Evolutionary conservation across 78 protist genomes (phyloP).

Genomic region (Guillardia theta): DNA sequence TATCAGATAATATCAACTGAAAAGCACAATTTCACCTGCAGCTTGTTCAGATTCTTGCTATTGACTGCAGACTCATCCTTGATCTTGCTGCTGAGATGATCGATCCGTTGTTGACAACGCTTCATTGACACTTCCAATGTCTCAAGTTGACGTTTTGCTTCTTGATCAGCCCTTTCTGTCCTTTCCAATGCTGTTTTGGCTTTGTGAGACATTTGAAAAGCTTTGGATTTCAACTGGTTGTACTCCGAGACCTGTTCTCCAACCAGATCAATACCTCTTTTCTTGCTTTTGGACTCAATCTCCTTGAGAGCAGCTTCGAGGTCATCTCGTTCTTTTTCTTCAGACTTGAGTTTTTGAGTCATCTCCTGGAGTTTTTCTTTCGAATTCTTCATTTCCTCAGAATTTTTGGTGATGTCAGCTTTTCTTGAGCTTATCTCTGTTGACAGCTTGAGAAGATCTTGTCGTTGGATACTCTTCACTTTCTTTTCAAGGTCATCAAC

Average conservation of each 20-base stretch:
- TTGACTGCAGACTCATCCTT: neutral
- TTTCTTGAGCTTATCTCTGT: neutral
- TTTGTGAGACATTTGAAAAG: neutral
- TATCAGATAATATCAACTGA: neutral
- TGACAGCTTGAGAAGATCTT: neutral
- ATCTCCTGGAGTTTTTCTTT: neutral
- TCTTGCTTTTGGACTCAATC: neutral
- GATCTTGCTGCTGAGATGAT: neutral
- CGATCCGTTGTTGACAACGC: neutral
- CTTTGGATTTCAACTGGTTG: neutral
- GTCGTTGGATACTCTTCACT: neutral
- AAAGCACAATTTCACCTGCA: neutral
- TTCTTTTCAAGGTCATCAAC: neutral
- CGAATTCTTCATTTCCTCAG: neutral
- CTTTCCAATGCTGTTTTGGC: neutral
- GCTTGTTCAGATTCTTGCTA: neutral
- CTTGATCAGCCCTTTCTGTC: neutral
- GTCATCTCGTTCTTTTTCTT: neutral
- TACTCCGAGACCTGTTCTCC: neutral
- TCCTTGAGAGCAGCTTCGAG: neutral
- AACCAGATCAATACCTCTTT: neutral
- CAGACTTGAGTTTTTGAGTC: neutral
- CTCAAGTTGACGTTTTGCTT: neutral
- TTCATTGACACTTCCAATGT: neutral
- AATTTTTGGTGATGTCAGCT: neutral